These are phyloP conservation scores for Apiospora koreana DNA, from an alignment of 2,329 filamentous ascomycete genomes.

Conservation along the genomic window DNA sequence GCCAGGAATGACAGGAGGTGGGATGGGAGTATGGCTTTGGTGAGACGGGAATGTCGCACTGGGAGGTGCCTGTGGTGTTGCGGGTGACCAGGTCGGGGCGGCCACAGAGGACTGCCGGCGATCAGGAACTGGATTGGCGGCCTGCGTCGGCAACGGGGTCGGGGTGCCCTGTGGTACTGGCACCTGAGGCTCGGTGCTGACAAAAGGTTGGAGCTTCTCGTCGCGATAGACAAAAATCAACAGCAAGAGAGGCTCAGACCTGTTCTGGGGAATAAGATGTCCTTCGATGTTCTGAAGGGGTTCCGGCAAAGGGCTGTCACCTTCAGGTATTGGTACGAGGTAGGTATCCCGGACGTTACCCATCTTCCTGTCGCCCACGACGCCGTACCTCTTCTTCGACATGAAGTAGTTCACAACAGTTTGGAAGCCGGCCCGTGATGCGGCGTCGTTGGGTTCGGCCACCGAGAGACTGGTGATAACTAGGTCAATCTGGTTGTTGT, in stretches of 20 bases:
- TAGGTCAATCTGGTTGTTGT: constrained; percentile 80
- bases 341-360: constrained; percentile 87
- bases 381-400: constrained; percentile 80
- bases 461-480: constrained; percentile 74
- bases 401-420: constrained; percentile 87
- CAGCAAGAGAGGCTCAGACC: constrained; percentile 76
- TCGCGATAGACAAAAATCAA: constrained; percentile 83
- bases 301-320: constrained; percentile 71
- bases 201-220: constrained; percentile 41
- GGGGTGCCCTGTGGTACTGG: constrained; percentile 23
- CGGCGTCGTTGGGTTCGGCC: constrained; percentile 54
- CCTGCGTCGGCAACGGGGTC: constrained; percentile 24
- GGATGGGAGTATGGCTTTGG: constrained; percentile 34
- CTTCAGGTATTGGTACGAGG: constrained; percentile 80
- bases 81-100: constrained; percentile 56
- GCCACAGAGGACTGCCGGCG: constrained; percentile 48
- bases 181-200: constrained; percentile 24
- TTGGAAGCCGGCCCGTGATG: constrained; percentile 65
- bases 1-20: constrained; percentile 33
- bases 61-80: constrained; percentile 42
- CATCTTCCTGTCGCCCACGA: constrained; percentile 74
- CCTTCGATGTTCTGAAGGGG: constrained; percentile 89
- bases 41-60: constrained; percentile 23
- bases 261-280: constrained; percentile 72
- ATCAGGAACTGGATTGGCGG: constrained; percentile 22